A percentile compares a stretch with the other conserved stretches of the same genome.
Evolutionary conservation across 352 stramenopile species (phyloP).

Genomic region (Pythium chondricola): DNA sequence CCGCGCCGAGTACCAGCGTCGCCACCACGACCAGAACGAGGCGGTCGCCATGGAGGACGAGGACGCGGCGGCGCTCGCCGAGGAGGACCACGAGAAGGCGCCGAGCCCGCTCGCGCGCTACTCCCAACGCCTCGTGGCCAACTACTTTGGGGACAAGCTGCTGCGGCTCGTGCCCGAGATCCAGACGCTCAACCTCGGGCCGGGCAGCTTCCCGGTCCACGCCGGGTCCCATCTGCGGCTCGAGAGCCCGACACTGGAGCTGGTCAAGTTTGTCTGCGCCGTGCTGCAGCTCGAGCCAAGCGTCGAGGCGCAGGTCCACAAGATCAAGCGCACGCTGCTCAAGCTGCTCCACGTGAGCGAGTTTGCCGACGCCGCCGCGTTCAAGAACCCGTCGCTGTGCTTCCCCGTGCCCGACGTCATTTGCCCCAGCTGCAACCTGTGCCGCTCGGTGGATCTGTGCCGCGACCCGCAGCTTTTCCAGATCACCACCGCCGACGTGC

Average conservation of each 20-base stretch:
- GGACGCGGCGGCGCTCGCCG: constrained; percentile 15
- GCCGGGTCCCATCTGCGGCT: constrained; percentile 79
- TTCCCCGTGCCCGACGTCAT: constrained; percentile 97
- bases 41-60: constrained; percentile 33
- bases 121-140: constrained; percentile 59
- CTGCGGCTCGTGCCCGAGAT: constrained; percentile 75
- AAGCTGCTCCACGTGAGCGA: constrained; percentile 73
- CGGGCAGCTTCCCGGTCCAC: constrained; percentile 73
- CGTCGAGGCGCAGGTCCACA: constrained; percentile 86
- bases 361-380: constrained; percentile 80
- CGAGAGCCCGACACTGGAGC: constrained; percentile 92
- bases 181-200: constrained; percentile 53
- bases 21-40: constrained; percentile 17
- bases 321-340: constrained; percentile 89
- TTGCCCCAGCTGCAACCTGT: constrained; percentile 94
- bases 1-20: constrained; percentile 50
- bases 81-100: constrained; percentile 34
- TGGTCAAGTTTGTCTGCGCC: constrained; percentile 94
- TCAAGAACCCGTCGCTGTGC: constrained; percentile 91
- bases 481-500: constrained; percentile 31
- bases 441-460: constrained; percentile 95
- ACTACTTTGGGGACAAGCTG: constrained; percentile 77
- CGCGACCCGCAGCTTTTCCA: constrained; percentile 89
- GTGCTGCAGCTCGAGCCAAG: constrained; percentile 92
- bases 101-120: constrained; percentile 57